Percentiles rank a stretch among this genome's conserved stretches.
These are phyloP conservation scores for Achlya hypogyna DNA, from an alignment of 352 stramenopile genomes.

Conservation along the genomic window DNA sequence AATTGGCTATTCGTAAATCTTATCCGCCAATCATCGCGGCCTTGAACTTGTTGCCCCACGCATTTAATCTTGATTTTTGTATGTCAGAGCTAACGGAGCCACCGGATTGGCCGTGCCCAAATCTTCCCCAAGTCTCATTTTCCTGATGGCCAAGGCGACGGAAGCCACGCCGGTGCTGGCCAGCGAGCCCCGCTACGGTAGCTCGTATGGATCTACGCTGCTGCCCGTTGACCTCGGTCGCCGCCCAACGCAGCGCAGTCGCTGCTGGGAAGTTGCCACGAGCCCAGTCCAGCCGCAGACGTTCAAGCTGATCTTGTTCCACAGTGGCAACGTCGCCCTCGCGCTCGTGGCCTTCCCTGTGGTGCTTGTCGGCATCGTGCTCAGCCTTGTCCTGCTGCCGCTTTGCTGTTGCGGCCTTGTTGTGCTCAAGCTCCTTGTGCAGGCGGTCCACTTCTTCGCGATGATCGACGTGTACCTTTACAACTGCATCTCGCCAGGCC, in stretches of 20 bases:
- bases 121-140: too few species aligned
- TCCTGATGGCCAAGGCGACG: background rate
- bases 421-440: conserved; percentile 54
- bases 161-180: background rate
- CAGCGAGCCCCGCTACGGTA: background rate
- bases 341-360: conserved; percentile 39
- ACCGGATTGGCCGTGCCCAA: too few species aligned
- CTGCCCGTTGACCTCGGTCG: background rate
- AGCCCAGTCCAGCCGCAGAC: conserved; percentile 11
- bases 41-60: too few species aligned
- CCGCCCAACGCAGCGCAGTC: background rate
- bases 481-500: conserved; percentile 44
- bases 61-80: too few species aligned
- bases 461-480: conserved; percentile 47
- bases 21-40: background rate
- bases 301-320: conserved; percentile 28
- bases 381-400: conserved; percentile 42
- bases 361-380: conserved; percentile 36
- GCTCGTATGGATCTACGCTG: background rate
- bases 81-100: too few species aligned
- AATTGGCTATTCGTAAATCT: too few species aligned
- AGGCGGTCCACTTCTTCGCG: conserved; percentile 37
- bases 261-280: background rate
- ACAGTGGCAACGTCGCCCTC: conserved; percentile 50
- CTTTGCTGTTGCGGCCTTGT: conserved; percentile 57